Base-by-base conservation (phyloP, 2,329 filamentous ascomycete genomes). In the Tolypocladium album region DNA sequence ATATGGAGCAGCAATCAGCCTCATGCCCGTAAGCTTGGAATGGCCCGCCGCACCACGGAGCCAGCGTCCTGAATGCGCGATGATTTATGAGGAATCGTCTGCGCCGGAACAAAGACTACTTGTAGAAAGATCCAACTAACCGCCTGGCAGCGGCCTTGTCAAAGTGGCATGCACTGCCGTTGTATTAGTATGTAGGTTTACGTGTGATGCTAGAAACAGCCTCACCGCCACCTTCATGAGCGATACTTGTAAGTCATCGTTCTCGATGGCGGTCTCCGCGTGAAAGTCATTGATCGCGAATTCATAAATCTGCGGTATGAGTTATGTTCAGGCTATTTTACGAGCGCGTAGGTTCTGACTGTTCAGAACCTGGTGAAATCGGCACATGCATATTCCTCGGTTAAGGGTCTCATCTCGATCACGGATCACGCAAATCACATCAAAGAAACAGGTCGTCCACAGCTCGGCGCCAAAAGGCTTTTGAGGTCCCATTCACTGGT, bases 401-500 rank as follows among this genome's bases (percentile, higher is more conserved):
- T 7, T 6, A 43, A 20, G 7, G 6, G 20, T 52, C 3, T n/a
- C 17, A 9, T 56, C 17, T 47, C 20, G 36, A 39, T 11, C 31
- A 45, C 39, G 13, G 42, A 39, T 11, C 31, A 45, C 39, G 20
- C 31, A 47, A 55, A 27, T 36, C 24, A 50, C 13, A 43, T 47
- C 53, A 58, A 9, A 36, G 20, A 20, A 20, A 22, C 50, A 8
- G 4, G 2, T 38, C 20, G 13, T 55, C 13, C 3, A 55, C 4
- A 11, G 24, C 42, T n/a, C 20, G 24, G 40, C 42, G 38, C 50
- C 50, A 38, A n/a, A 45, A 20, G n/a, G 43, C 22, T 58, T 31
- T 58, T 27, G 55, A 59, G 58, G 58, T 56, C 38, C 60, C 60
- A 62, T 50, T 64, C 50, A 56, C 58, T 68, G 20, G 43, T 40